Base-by-base conservation (phyloP, 768 basidiomycete genomes). In the Agaricus sinodeliciosus region DNA sequence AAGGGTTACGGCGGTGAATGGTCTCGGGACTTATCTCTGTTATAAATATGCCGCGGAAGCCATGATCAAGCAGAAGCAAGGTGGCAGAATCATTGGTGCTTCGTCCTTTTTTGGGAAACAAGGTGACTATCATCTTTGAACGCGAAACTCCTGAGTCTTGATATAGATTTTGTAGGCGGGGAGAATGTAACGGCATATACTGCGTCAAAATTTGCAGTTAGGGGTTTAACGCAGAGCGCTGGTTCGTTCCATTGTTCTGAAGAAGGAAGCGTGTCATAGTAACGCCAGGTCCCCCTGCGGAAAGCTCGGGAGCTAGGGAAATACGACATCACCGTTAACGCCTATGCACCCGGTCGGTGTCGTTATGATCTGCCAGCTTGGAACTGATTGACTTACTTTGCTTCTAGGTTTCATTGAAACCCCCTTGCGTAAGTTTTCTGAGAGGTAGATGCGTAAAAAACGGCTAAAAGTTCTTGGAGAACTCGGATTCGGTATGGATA, bases 31-130 rank as follows among this genome's bases (percentile, higher is more conserved):
- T 1, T 83, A 80, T 66, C 72, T 80, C 56, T 84, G 80, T 61
- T 85, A 84, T 36, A 81, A 84, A 49, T 72, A 83, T 55, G 85
- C 82, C 2, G 82, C 80, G 15, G 67, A 66, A 48, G 76, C 78
- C 58, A 86, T 86, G 85, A 65, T 65, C n/a, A 69, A 82, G 9
- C 78, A 79, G 64, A 72, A 74, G 0, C 66, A 63, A 6, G 75
- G 80, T 8, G 79, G 83, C 1, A 69, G 77, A n/a, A 79, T 86
- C 52, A 73, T 84, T 25, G 77, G 84, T 40, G 69, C 71, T 3
- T 60, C 59, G 1, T 72, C 72, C 1, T 2, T 65, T 0, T 55
- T 60, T 0, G 70, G 65, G 18, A 66, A 67, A 51, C 58, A 57
- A 59, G 67, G 63, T 22, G 44, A 50, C 12, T 6, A 16, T 9